Percentiles rank a stretch among this genome's conserved stretches.
phyloP scores from a whole-genome alignment of 139 green algal genomes.

The Limnomonas spitsbergensis region DNA sequence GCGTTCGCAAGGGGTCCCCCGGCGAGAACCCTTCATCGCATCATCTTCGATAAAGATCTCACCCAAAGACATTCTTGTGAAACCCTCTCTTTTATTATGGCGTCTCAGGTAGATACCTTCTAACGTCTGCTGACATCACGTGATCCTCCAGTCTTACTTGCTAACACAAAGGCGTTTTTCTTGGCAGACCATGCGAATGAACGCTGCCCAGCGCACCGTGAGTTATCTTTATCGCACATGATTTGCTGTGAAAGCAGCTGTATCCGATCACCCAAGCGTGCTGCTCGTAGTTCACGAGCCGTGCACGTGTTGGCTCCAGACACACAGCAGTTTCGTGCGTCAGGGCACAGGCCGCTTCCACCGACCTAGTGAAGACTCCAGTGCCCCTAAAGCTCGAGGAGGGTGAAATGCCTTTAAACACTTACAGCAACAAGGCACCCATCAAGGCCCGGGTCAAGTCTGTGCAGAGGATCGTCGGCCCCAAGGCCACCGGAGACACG shows the following conservation, averaged over 20 bases:
- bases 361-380: conserved; percentile 9
- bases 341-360: conserved; percentile 21
- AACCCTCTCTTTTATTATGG: too few species aligned
- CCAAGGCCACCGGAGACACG: conserved; percentile 93
- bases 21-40: too few species aligned
- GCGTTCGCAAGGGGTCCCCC: too few species aligned
- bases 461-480: conserved; percentile 93
- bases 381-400: conserved; percentile 57
- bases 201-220: conserved; percentile 32
- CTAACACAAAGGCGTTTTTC: too few species aligned
- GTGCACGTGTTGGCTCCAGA: conserved; percentile 22
- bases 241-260: not conserved
- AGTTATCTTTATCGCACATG: conserved; percentile 13
- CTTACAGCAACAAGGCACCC: conserved; percentile 85
- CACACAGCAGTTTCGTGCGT: conserved; percentile 18
- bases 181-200: conserved; percentile 43
- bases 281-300: not conserved
- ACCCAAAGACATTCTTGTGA: too few species aligned
- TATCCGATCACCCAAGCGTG: not conserved
- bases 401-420: conserved; percentile 88
- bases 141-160: too few species aligned
- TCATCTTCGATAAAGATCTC: too few species aligned
- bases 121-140: too few species aligned
- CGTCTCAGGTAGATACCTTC: too few species aligned
- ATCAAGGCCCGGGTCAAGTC: conserved; percentile 83